Conservation (phyloP, 257 asterid genomes). For the Galeopsis tetrahit region DNA sequence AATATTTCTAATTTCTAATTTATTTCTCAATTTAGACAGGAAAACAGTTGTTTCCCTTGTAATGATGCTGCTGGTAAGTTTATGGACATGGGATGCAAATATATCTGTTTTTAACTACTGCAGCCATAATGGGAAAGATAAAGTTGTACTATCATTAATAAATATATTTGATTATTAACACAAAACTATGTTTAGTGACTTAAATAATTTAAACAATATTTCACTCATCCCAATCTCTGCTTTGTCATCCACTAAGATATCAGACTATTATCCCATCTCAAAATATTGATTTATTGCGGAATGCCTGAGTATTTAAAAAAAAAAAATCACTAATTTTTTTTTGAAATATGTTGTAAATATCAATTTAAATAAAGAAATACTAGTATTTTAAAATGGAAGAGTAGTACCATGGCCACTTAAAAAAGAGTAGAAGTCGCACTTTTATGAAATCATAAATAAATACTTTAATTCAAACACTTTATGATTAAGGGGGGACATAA, state of each 20-base stretch:
- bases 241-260: neutral
- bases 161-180: neutral
- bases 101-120: slow-evolving; percentile 19
- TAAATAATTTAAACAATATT: neutral
- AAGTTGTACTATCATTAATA: neutral
- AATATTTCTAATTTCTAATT: neutral
- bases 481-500: slow-evolving; percentile 20
- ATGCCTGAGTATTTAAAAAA: too few relatives aligned
- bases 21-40: neutral
- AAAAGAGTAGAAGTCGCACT: slow-evolving; percentile 9
- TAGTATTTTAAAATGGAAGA: neutral
- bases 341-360: neutral
- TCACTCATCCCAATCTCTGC: neutral
- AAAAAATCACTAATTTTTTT: too few relatives aligned
- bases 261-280: neutral
- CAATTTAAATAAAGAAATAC: too few relatives aligned
- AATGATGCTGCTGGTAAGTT: slow-evolving; percentile 21
- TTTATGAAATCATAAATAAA: slow-evolving; percentile 25
- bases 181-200: neutral
- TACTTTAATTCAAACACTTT: slow-evolving; percentile 31
- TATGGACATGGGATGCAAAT: slow-evolving; percentile 30
- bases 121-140: slow-evolving; percentile 5
- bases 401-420: neutral
- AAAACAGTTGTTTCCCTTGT: slow-evolving; percentile 8
- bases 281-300: too few relatives aligned